These are phyloP conservation scores for Penicillium cataractarum DNA, from an alignment of 495 filamentous ascomycete species.

Conservation along the genomic window DNA sequence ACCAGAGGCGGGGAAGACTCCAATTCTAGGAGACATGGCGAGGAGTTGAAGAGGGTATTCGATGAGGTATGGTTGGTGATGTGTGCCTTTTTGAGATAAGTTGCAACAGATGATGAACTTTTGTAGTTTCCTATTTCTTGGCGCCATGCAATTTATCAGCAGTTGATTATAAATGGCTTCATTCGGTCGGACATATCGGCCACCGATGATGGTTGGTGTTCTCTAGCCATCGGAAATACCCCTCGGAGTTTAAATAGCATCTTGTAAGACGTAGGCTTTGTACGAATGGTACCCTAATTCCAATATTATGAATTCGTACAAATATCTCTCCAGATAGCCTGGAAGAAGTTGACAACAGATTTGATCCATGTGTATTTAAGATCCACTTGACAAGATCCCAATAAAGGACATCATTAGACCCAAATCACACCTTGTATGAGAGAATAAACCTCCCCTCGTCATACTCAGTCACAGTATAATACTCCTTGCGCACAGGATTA, in stretches of 20 bases:
- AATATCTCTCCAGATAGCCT: not conserved
- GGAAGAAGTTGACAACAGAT: not conserved
- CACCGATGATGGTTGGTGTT: not conserved
- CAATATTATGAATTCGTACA: not conserved
- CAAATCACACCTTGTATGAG: slow-evolving; percentile 20
- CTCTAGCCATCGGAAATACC: not conserved
- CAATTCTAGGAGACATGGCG: slow-evolving; percentile 37
- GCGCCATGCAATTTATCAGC: not conserved
- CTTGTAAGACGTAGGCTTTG: no score
- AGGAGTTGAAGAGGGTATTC: not conserved
- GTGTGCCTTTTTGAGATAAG: no score
- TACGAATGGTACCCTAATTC: no score
- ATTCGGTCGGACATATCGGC: not conserved
- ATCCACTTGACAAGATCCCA: not conserved
- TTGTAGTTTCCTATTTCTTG: not conserved
- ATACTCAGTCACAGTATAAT: slow-evolving; percentile 34
- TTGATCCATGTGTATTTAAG: not conserved
- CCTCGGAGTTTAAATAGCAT: not conserved
- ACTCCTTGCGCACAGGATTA: slow-evolving; percentile 24
- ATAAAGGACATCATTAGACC: not conserved
- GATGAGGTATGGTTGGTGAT: no score
- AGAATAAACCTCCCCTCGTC: slow-evolving; percentile 21
- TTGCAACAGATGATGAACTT: not conserved
- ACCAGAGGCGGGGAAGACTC: slow-evolving; percentile 57
- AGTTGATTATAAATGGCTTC: slow-evolving; percentile 20